Evolutionary conservation across 2,329 filamentous ascomycete species (phyloP), one percentile per base, ranked within the genome.

Genomic region (Botrytis sinoallii): DNA sequence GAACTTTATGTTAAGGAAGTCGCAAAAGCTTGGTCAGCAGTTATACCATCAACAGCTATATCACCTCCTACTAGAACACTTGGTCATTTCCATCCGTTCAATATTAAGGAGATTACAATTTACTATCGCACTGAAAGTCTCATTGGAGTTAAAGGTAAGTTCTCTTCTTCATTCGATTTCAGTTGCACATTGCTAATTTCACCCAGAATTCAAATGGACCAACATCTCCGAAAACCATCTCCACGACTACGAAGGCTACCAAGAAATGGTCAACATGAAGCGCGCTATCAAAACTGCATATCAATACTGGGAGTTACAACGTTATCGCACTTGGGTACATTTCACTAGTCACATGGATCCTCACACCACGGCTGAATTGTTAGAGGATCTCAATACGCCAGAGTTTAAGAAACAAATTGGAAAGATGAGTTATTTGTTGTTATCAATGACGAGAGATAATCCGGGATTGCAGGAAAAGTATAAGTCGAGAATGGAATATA

Each of bases 261-360:
- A 67, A n/a, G 64, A 32, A 5, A 67, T 67, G 64, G 14, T 46
- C 16, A 67, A 67, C 64, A 67, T 67, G 64, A 25, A 67, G 20
- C 32, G 32, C 35, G 64, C 64, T 3, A 18, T 67, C 32, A 67
- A 40, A 14, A 38, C 12, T 3, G 32, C 64, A 10, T 67, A 67
- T 9, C 44, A 40, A n/a, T 35, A 44, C 32, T 67, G 64, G 64
- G 64, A 67, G 0, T 20, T 44, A 10, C 64, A 48, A 22, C 64
- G 64, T 10, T 67, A 67, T 46, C 22, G 42, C 25, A 29, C n/a
- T 25, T 67, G 64, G 64, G 42, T 67, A 1, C 64, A 44, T 18
- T 67, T 52, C 7, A 67, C 64, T 1, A 25, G 48, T 3, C 44
- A 67, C 7, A 67, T 67, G 64, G 6, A 52, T 14, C 64, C 64